phyloP scores from a whole-genome alignment of 2,329 filamentous ascomycete species.

The Fusarium tanahbumbuense region DNA sequence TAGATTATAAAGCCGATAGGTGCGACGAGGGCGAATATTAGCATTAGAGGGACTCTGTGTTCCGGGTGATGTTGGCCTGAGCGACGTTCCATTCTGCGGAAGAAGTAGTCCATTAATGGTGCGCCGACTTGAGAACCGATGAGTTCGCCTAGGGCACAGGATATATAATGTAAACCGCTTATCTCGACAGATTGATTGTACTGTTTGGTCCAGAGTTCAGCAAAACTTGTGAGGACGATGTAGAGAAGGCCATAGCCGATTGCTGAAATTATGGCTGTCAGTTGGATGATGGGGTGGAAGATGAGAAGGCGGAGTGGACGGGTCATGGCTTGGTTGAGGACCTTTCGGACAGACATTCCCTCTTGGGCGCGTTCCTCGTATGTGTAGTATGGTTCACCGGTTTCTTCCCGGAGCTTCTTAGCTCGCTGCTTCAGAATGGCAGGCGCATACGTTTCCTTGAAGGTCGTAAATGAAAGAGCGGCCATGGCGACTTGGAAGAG shows the following conservation, averaged over 20 bases:
- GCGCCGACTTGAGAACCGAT: conserved; percentile 62
- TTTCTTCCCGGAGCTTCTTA: conserved; percentile 48
- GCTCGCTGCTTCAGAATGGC: conserved; percentile 52
- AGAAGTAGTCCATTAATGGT: conserved; percentile 57
- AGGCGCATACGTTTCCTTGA: conserved; percentile 55
- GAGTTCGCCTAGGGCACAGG: conserved; percentile 71
- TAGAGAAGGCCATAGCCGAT: conserved; percentile 73
- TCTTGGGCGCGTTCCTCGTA: conserved; percentile 53
- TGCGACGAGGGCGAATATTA: conserved; percentile 57
- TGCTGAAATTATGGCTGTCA: conserved; percentile 65
- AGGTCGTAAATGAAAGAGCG: conserved; percentile 47
- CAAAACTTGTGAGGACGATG: conserved; percentile 71
- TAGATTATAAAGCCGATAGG: conserved; percentile 55
- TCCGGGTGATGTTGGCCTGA: conserved; percentile 36
- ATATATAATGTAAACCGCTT: conserved; percentile 73
- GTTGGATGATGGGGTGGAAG: conserved; percentile 71
- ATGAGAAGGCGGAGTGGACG: conserved; percentile 67
- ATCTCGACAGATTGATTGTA: conserved; percentile 69
- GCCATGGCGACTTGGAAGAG: conserved; percentile 55
- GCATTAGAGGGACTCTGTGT: conserved; percentile 43
- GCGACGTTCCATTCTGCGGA: conserved; percentile 36
- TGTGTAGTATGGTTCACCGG: conserved; percentile 50
- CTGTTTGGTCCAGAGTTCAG: conserved; percentile 64
- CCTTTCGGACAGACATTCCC: conserved; percentile 41
- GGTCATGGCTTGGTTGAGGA: conserved; percentile 55